phyloP scores from a whole-genome alignment of 164 flowering plant genomes.

The Nymphaea colorata region DNA sequence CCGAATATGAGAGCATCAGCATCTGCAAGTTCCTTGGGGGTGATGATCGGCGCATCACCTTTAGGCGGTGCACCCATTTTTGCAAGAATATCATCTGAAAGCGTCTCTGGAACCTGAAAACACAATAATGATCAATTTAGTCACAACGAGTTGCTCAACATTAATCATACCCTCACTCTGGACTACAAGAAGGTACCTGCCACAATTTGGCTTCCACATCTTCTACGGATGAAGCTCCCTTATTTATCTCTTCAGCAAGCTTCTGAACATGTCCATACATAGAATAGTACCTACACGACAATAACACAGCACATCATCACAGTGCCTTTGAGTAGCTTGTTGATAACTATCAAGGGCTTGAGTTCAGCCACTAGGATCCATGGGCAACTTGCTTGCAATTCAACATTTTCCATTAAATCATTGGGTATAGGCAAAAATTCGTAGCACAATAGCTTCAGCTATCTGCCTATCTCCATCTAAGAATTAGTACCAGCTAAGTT shows the following conservation, averaged over 20 bases:
- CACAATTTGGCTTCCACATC: conserved; percentile 65
- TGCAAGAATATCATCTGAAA: conserved; percentile 42
- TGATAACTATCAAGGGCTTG: no score
- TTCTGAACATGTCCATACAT: conserved; percentile 75
- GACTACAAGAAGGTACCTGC: conserved; percentile 31
- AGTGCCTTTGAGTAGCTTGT: no score
- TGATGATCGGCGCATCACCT: conserved; percentile 40
- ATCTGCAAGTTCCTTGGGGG: conserved; percentile 37
- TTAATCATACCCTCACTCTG: no score
- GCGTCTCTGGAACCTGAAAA: conserved; percentile 54
- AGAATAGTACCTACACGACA: conserved; percentile 51
- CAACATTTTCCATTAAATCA: no score
- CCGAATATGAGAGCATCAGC: conserved; percentile 54
- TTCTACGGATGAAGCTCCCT: conserved; percentile 69
- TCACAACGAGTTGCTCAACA: no score
- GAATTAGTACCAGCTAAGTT: no score
- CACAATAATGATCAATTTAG: no score
- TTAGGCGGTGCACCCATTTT: conserved; percentile 61
- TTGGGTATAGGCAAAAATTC: no score
- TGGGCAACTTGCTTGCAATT: no score
- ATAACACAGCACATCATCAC: background rate
- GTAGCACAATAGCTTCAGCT: no score
- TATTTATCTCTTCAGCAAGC: conserved; percentile 58
- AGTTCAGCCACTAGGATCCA: no score
- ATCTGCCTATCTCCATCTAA: no score